Evolutionary conservation across 139 green algal genomes (phyloP).

Genomic region (Zygnema circumcarinatum): DNA sequence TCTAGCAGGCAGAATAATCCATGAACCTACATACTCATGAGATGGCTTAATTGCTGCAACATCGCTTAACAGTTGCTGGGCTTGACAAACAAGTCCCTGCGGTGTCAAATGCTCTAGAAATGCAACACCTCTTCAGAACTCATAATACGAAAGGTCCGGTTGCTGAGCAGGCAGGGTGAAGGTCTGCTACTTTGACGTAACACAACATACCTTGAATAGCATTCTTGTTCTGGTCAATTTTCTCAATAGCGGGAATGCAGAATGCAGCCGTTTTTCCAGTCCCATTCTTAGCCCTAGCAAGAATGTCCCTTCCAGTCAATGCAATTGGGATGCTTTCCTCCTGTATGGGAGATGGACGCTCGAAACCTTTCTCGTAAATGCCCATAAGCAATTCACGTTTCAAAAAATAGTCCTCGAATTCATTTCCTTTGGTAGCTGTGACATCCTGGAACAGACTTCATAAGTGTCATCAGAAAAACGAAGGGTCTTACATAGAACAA

Average conservation of each 20-base stretch:
- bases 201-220: constrained; percentile 95
- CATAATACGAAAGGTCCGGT: too few species aligned
- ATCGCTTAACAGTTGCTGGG: too few species aligned
- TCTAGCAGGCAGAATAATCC: too few species aligned
- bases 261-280: constrained; percentile 99
- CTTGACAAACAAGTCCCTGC: too few species aligned
- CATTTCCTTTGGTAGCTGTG: constrained; percentile 95
- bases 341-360: constrained; percentile 75
- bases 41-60: too few species aligned
- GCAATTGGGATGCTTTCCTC: constrained; percentile 99
- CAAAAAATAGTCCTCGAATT: constrained; percentile 99
- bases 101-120: too few species aligned
- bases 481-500: background rate
- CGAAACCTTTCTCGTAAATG: constrained; percentile 99
- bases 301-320: constrained; percentile 94
- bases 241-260: constrained; percentile 95
- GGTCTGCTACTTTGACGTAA: too few species aligned
- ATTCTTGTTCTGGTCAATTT: constrained; percentile 84
- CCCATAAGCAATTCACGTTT: constrained; percentile 98
- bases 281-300: constrained; percentile 99
- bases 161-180: too few species aligned
- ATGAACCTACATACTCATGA: too few species aligned
- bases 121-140: too few species aligned
- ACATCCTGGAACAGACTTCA: constrained; percentile 91
- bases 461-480: background rate